Percentiles rank a stretch among this genome's conserved stretches.
Evolutionary conservation across 2,329 filamentous ascomycete species (phyloP).

Genomic region (Graphiopsis chlorocephala): DNA sequence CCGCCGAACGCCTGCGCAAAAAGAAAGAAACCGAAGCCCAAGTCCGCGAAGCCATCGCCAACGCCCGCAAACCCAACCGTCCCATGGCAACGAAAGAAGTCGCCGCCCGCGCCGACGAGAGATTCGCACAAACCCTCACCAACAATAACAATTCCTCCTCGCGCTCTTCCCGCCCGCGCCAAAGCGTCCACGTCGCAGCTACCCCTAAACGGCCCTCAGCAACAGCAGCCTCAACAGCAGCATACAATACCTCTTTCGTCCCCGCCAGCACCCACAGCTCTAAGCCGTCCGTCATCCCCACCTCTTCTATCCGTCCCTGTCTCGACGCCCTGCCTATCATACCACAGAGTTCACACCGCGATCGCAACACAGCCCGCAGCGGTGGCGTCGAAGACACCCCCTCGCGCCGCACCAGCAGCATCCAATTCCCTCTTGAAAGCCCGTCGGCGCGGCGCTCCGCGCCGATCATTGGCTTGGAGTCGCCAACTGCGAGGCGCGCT

Average conservation of each 20-base stretch:
- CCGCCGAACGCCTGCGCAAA: conserved; percentile 60
- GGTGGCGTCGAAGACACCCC: conserved; percentile 43
- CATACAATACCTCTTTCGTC: background rate
- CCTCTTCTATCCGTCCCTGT: background rate
- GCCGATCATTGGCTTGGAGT: conserved; percentile 17
- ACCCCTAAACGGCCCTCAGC: background rate
- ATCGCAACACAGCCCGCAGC: conserved; percentile 21
- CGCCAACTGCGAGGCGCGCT: conserved; percentile 22
- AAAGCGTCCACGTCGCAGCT: conserved; percentile 2
- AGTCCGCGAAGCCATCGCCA: conserved; percentile 69
- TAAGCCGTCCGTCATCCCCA: conserved; percentile 4
- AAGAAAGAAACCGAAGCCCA: conserved; percentile 68
- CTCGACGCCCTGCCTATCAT: background rate
- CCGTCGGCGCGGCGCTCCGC: background rate
- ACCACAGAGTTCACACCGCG: conserved; percentile 4
- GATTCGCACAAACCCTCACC: conserved; percentile 35
- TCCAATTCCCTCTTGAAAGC: conserved; percentile 1
- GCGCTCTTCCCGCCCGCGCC: background rate
- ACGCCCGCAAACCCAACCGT: conserved; percentile 73
- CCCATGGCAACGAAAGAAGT: conserved; percentile 65
- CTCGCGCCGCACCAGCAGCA: conserved; percentile 32
- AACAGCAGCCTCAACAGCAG: background rate
- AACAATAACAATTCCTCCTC: background rate
- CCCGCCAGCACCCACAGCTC: background rate
- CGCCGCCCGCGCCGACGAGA: conserved; percentile 65